Base-by-base conservation (phyloP, 148 eudicot genomes). In the Pouteria glomerata region DNA sequence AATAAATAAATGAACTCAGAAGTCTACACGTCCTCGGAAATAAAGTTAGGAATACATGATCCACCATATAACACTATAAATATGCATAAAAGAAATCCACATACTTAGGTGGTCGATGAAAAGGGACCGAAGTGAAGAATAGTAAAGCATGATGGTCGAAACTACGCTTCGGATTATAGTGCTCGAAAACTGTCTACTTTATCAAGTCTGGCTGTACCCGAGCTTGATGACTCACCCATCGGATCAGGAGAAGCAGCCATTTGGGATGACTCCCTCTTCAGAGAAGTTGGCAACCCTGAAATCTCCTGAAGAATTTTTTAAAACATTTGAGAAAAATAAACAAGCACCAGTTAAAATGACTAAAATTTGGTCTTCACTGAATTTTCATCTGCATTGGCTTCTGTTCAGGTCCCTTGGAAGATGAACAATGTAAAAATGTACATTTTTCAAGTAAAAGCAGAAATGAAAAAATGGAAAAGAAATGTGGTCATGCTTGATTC, bases 211-310 rank as follows among this genome's bases (percentile, higher is more conserved):
- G 83, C 73, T 42, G 80, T 79, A 60, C 87, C 82, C 16, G 85
- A 84, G 74, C 87, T 84, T 11, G 87, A 84, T 31, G 87, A 76
- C 33, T 84, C 85, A 16, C 87, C 87, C 85, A 78, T 78, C 2
- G 75, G 76, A 76, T 78, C 87, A n/a, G 82, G 71, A 70, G 87
- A 66, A 76, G 76, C 79, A 2, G 66, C 78, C 53, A 51, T 75
- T 50, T 71, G 83, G 45, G 81, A 45, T 26, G 78, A 57, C 53
- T 80, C 83, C 77, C 73, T 79, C 69, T 78, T 84, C 56, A 84
- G 63, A 21, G 79, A 81, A 42, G 83, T 76, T 58, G 85, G 88
- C 73, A 84, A 56, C 57, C 85, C 85, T 8, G 88, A 84, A 29
- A 82, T 79, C 70, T 84, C 88, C 85, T 84, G 83, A 44, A 71